Evolutionary conservation across 768 basidiomycete species (phyloP), one percentile per base, ranked within the genome.

Genomic region (Lactifluus rugatus): DNA sequence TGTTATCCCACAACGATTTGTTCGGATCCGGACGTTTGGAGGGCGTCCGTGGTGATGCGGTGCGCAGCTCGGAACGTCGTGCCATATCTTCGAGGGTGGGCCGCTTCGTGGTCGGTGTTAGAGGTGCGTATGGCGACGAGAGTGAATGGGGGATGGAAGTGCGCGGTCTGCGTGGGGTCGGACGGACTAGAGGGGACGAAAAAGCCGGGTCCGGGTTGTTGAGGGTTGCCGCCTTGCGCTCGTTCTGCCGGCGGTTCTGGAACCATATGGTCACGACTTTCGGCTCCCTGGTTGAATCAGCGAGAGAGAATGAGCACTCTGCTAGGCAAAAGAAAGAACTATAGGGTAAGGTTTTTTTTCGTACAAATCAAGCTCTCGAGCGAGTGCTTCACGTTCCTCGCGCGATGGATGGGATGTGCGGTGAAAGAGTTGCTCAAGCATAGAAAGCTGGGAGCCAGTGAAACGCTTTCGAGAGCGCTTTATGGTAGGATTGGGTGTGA

Each of bases 221-320:
- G 34, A 59, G 39, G 31, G 46, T 31, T 2, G 61, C 63, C 5
- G 63, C 57, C 10, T 55, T 63, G 54, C 63, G 63, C 47, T 64
- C 62, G 31, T 65, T 62, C 63, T 71, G 71, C 14, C 71, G 68
- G 17, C 69, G 66, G 55, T 72, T 72, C 55, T 72, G 71, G 61
- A 72, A 71, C 71, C 71, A 72, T 32, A 72, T 68, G 39, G 70
- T 65, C 28, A 72, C 71, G 44, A 66, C 67, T 37, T 70, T 67
- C 32, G 62, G 47, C 21, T 67, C 66, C 62, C 71, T 72, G 44
- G 2, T 17, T 21, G 31, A 42, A 17, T 5, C 23, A 16, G 10
- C 8, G 7, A 31, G 7, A 21, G 17, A 3, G 3, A 13, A 14
- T 36, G 34, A 36, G 13, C 34, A 13, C 34, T 16, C 34, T n/a